Evolutionary conservation across 257 asterid species (phyloP).

Genomic region (Solanum raphanifolium): DNA sequence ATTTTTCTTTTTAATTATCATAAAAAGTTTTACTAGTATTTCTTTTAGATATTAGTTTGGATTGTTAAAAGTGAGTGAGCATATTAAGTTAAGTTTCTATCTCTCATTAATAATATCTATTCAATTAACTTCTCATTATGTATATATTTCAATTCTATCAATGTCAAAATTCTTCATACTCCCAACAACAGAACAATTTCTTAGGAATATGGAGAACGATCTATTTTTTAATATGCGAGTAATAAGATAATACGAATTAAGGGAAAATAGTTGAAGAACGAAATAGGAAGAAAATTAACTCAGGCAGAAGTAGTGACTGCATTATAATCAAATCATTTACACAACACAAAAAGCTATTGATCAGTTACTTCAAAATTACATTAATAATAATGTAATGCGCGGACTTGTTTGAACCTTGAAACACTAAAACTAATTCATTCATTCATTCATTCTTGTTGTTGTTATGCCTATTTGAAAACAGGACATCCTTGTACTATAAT

Average conservation of each 20-base stretch:
- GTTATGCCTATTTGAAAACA: slow-evolving; percentile 33
- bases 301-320: background rate
- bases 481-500: slow-evolving; percentile 69
- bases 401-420: background rate
- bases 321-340: background rate
- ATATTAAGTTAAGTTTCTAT: background rate
- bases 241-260: background rate
- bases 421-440: background rate
- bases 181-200: background rate
- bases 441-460: background rate
- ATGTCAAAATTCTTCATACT: background rate
- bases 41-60: background rate
- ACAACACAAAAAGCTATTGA: background rate
- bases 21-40: too few relatives aligned
- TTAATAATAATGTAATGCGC: background rate
- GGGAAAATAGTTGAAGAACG: background rate
- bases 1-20: background rate
- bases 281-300: background rate
- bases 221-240: background rate
- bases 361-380: background rate
- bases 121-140: background rate
- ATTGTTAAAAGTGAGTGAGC: background rate
- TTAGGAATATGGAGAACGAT: background rate
- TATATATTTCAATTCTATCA: background rate
- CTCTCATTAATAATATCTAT: background rate